Evolutionary conservation across 371 early-diverging fungal species (phyloP).

Genomic region (Globomyces sp.): DNA sequence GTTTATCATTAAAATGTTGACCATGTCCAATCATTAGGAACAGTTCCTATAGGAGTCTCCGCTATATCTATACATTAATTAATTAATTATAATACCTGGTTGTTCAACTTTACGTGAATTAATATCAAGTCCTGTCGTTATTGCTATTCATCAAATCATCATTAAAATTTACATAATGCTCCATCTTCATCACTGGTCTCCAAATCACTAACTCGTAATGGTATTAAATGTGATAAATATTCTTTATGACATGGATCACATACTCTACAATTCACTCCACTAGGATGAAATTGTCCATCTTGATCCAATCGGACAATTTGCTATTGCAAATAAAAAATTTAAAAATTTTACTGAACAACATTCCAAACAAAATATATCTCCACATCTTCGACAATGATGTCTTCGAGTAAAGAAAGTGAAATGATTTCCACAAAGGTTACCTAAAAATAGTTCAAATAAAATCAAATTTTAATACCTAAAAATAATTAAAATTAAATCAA

Average conservation of each 20-base stretch:
- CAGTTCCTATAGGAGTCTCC: conserved; percentile 10
- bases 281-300: conserved; percentile 11
- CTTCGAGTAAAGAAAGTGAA: conserved; percentile 10
- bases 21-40: conserved; percentile 15
- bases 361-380: conserved; percentile 10
- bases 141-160: not conserved
- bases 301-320: conserved; percentile 7
- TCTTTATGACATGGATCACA: conserved; percentile 12
- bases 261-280: not conserved
- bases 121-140: no score
- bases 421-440: conserved; percentile 2
- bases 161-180: not conserved
- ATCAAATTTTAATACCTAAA: no score
- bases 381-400: conserved; percentile 14
- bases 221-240: not conserved
- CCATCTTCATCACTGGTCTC: not conserved
- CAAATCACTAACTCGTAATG: not conserved
- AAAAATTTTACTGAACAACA: not conserved
- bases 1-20: conserved; percentile 5
- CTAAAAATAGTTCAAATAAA: no score
- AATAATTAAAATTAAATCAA: no score
- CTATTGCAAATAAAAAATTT: not conserved
- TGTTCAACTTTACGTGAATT: no score
- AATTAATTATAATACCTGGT: not conserved
- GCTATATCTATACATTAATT: not conserved